Base-by-base conservation (phyloP, 2,329 filamentous ascomycete species). In the Diaporthe vaccinii region DNA sequence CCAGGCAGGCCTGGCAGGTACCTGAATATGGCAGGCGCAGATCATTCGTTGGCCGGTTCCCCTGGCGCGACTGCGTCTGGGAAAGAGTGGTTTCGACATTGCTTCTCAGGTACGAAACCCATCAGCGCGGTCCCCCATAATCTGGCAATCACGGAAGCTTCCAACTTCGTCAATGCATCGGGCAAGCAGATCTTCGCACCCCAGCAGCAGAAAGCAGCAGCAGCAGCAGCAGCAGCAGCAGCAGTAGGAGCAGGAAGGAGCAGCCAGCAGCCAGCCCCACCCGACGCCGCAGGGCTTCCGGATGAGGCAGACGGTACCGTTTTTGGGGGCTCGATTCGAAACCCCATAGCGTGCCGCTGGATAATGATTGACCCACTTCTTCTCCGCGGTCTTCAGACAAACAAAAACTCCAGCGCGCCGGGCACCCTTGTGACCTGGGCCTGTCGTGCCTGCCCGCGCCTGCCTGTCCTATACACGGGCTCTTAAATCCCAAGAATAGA, bases 381-480 rank as follows among this genome's bases (percentile, higher is more conserved):
- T 41, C 65, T 69, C 65, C 65, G 65, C 65, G 49, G 25, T 31
- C 8, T 31, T 69, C 49, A 69, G 55, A 69, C 46, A 69, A 68
- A 68, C 31, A n/a, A 55, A 69, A 55, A 55, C 31, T 22, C 65
- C 65, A 55, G 34, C 49, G 34, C 49, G 65, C 46, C 65, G 65
- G 65, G 65, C 65, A 69, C 34, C 65, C 65, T 55, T 69, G 65
- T 55, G 65, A 34, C 22, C 46, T 22, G 4, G 6, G 57, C 28
- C 57, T 25, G 57, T 61, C 57, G 36, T 36, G 39, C 44, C 62
- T 68, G 39, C 46, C 46, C 46, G 28, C 41, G 59, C 28, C 41
- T 51, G 62, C 46, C 65, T 51, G 46, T 51, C 62, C 65, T 69
- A 69, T 55, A 69, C 28, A 69, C 14, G n/a, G 49, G 65, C 36